Base-by-base conservation (phyloP, 495 filamentous ascomycete genomes). In the Tirmania nivea region DNA sequence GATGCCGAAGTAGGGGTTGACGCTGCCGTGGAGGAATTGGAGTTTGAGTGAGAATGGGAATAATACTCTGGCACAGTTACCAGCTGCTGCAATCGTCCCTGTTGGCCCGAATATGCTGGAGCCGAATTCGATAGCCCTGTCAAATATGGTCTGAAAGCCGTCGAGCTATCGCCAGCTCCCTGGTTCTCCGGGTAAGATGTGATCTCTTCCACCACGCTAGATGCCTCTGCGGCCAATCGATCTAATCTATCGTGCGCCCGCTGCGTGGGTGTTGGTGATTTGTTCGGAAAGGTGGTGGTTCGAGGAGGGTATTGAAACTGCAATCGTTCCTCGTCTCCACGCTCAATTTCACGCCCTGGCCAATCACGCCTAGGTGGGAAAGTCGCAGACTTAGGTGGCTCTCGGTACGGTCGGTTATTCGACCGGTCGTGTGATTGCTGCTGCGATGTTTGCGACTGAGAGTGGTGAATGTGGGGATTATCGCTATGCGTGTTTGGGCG, bases 201-300 rank as follows among this genome's bases (percentile, higher is more conserved):
- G 35, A 63, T 58, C n/a, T 55, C 61, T 9, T 55, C 57, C 10
- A 56, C 56, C 51, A 63, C 48, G 42, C 54, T 60, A 16, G 60
- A 64, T 20, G 61, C 61, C 53, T 64, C 61, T 21, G 57, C 57
- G 25, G 61, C 57, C 50, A 63, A 39, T 47, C 57, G 58, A 51
- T 64, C 61, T 19, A 64, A 54, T 52, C 60, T 58, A 35, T 63
- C 54, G 55, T 63, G 61, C 16, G 61, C 56, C 48, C 52, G 25
- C 14, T 55, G 56, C 16, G 60, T 56, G 47, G 55, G 61, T 16
- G 57, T 54, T 8, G 3, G 39, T 8, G 39, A 8, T 14, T 14
- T 14, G 39, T 45, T 14, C 3, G 39, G 39, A 19, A 45, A 45
- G 2, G 39, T 45, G 3, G 39, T 8, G 39, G 39, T 45, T 45